Evolutionary conservation across 768 basidiomycete genomes (phyloP).

Genomic region (Porpolomopsis calyptriformis): DNA sequence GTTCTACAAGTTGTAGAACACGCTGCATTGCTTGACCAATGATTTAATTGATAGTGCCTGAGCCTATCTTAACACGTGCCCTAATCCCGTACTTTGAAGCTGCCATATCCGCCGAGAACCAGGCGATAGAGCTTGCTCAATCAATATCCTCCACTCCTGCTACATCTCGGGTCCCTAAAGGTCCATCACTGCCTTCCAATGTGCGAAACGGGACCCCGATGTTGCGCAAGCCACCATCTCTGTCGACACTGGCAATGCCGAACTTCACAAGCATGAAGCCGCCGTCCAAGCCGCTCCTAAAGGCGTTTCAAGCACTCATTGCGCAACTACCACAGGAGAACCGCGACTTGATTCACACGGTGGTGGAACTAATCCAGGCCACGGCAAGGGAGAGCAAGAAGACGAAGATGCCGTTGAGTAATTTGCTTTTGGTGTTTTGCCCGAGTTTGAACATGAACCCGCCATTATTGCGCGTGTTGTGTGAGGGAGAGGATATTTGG

Average conservation of each 20-base stretch:
- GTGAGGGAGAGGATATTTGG: constrained; percentile 67
- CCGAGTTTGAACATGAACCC: constrained; percentile 78
- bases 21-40: background rate
- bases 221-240: constrained; percentile 67
- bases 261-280: constrained; percentile 49
- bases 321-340: constrained; percentile 67
- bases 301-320: constrained; percentile 53
- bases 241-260: constrained; percentile 70
- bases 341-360: constrained; percentile 72
- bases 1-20: constrained; percentile 22
- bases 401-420: constrained; percentile 91
- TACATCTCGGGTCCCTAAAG: constrained; percentile 12
- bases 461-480: constrained; percentile 57
- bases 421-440: constrained; percentile 78
- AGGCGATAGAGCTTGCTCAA: constrained; percentile 18
- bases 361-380: constrained; percentile 67
- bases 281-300: constrained; percentile 48
- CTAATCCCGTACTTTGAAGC: constrained; percentile 72
- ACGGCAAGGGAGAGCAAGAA: constrained; percentile 57
- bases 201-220: constrained; percentile 28
- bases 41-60: constrained; percentile 55
- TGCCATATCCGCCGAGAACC: constrained; percentile 51
- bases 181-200: constrained; percentile 23
- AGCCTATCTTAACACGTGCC: constrained; percentile 67
- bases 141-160: background rate